Base-by-base conservation (phyloP, 768 basidiomycete species). In the Pluteus cervinus region DNA sequence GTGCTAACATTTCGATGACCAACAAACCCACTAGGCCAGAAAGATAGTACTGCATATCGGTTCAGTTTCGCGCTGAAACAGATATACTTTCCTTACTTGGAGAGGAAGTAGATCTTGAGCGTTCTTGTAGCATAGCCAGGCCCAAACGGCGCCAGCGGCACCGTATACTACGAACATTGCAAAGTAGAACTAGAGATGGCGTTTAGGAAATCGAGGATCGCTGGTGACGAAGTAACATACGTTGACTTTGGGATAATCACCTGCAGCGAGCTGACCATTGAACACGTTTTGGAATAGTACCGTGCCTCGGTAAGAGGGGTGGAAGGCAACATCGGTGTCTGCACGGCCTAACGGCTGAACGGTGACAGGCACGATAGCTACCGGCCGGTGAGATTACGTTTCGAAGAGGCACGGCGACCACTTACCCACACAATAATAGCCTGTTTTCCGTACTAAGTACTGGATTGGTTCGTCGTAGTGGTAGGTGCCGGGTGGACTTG, bases 191-290 rank as follows among this genome's bases (percentile, higher is more conserved):
- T 93, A 24, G 23, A 32, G 28, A 14, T 9, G 7, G 16, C 22
- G 31, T 16, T 20, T 21, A 34, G 37, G 26, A 48, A 16, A 33
- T 30, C 14, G 30, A 35, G 16, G 35, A 39, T 24, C 21, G 25
- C 24, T 15, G 4, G 14, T 18, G n/a, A 14, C n/a, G n/a, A 32
- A n/a, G 30, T 28, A 10, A 58, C 87, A 50, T 57, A 96, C 92
- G 41, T 78, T 83, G 56, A 98, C 87, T 78, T 98, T 98, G 8
- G 96, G 96, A 59, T 97, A 96, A 56, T 99, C 96, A 4, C 86
- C 75, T 5, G 93, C 92, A 9, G 94, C 76, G 15, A 99, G 69
- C 55, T 86, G 77, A 14, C 96, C 96, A 18, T 83, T 68, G 53
- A 97, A 97, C 2, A 71, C 77, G 58, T 96, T 97, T 49, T 71